Evolutionary conservation across 2,329 filamentous ascomycete species (phyloP), one percentile per base, ranked within the genome.

Genomic region (Penicillium sp.): DNA sequence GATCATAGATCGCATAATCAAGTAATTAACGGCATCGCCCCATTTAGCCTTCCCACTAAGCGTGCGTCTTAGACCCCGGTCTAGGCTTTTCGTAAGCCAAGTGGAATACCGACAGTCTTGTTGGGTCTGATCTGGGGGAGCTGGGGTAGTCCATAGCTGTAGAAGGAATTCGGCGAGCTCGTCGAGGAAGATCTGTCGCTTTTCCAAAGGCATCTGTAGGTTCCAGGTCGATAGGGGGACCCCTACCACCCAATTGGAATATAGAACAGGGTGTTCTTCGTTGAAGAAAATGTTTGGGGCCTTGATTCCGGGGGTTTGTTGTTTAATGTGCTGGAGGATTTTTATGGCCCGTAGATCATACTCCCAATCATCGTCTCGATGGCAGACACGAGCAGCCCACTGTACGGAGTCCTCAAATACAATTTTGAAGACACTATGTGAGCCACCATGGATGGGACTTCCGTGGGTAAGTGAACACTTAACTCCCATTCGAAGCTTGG

Each of bases 1-100:
- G 24, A 57, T 48, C 50, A 57, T 54, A 20, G 54, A 55, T 16
- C 47, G 46, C 46, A 55, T 57, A n/a, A 57, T 52, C 14, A 55
- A 45, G 40, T 55, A 55, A 26, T 55, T 24, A 23, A 55, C 36
- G 20, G 52, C 29, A 47, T 53, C 28, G 1, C 46, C 48, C 50
- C 50, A 53, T 42, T 37, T 42, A 35, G 50, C 46, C 34, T 44
- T 53, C 2, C 52, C 54, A 13, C 9, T 46, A 2, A 57, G 40
- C 11, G 46, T 55, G 35, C 52, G 42, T 1, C 44, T 44, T 24
- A 57, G 46, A 23, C 44, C 47, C 40, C 49, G 42, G 31, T 56
- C 51, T 2, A 56, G 31, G 10, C 44, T 52, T 14, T 47, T n/a
- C 1, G 40, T 46, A 7, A 56, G 43, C 53, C 51, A 56, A 2